Evolutionary conservation across 1,284 basidiomycete species (phyloP), one percentile per base, ranked within the genome.

Genomic region (Vanrija humicola): DNA sequence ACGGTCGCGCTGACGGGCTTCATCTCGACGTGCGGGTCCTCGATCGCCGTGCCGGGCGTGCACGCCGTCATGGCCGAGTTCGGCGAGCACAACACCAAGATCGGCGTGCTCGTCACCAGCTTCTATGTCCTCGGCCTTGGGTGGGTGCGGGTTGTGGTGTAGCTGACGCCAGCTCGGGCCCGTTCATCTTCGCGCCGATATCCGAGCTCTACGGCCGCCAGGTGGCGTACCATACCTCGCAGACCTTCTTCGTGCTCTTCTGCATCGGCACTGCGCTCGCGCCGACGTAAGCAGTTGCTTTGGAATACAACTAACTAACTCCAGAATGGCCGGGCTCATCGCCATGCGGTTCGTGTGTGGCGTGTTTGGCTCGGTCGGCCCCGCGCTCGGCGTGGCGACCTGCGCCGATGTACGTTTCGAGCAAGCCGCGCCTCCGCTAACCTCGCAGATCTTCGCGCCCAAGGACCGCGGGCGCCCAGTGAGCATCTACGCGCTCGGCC

Each of bases 161-260:
- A 2, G 29, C 29, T 29, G 29, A 46, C 45, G 19, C 6, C 47
- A 72, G 71, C 10, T 52, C 59, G 8, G 79, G 79, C 0, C 79
- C 79, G 1, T 80, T 80, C 62, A 39, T 79, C 9, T 77, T 80
- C 48, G 76, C 79, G 0, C 79, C 79, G 0, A 72, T 78, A 10
- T 70, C 69, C 5, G 79, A 80, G 65, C 70, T 79, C 16, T 77
- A 75, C 34, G 79, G 79, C 5, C 58, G 79, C 0, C 76, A 77
- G 52, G 61, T 68, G 0, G 77, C 78, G 0, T 80, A 79, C 55
- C 55, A 67, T 9, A 57, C 56, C 21, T 63, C 59, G 38, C 66
- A 70, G 47, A 23, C 57, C 0, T 52, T 68, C 14, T 77, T 73
- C 50, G 61, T 75, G 38, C 38, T 72, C 12, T 77, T 76, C 58